Conservation (phyloP, 2,329 filamentous ascomycete genomes). For the Thielaviopsis musarum region DNA sequence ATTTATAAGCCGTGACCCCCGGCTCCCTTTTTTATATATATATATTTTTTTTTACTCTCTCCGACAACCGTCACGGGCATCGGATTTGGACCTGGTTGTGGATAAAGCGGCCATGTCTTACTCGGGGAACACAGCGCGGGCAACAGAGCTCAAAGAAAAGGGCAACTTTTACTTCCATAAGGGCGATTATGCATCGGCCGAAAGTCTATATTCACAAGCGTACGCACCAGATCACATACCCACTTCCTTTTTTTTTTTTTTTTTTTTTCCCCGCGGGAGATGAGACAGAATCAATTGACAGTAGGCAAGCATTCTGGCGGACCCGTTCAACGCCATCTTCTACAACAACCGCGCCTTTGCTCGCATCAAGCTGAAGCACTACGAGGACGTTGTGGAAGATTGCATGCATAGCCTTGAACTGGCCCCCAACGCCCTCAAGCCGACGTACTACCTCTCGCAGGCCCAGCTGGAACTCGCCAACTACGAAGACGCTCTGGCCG, state of each 20-base stretch:
- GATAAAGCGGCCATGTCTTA: background rate
- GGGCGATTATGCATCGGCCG: constrained; percentile 48
- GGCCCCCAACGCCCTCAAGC: constrained; percentile 55
- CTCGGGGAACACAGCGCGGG: constrained; percentile 15
- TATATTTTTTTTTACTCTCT: no score
- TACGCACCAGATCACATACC: constrained; percentile 21
- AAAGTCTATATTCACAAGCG: constrained; percentile 57
- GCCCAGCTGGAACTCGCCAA: constrained; percentile 61
- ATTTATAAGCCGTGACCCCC: background rate
- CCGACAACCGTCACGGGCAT: no score
- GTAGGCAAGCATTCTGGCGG: constrained; percentile 49
- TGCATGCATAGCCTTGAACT: constrained; percentile 60
- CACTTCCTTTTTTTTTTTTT: no score
- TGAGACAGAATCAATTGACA: background rate
- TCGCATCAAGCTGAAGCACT: constrained; percentile 55
- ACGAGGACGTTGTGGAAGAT: constrained; percentile 60
- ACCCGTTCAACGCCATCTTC: constrained; percentile 58
- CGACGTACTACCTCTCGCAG: constrained; percentile 67
- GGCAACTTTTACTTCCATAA: constrained; percentile 49
- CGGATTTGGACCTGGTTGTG: no score
- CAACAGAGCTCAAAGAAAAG: constrained; percentile 32
- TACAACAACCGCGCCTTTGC: constrained; percentile 85
- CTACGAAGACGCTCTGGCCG: constrained; percentile 33
- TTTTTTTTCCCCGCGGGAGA: no score
- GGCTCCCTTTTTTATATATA: background rate